Evolutionary conservation across 2,329 filamentous ascomycete genomes (phyloP), one percentile per base, ranked within the genome.

Genomic region (Cryphonectria parasitica): DNA sequence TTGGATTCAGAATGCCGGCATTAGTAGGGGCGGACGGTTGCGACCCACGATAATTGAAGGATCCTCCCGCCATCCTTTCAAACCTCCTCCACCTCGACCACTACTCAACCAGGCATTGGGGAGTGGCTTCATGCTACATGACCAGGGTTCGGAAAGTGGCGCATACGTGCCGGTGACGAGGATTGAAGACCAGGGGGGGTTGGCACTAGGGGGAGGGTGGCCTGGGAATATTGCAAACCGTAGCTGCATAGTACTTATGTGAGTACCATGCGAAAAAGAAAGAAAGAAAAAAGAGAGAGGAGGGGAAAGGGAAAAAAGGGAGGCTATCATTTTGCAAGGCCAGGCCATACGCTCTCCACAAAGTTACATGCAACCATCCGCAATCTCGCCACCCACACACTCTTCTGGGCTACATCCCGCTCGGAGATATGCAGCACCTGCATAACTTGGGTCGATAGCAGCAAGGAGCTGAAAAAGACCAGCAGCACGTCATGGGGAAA

Each of bases 31-130:
- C 25, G 34, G 11, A n/a, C n/a, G n/a, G 31, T 5, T 62, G 31
- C 34, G 60, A 22, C 60, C 34, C 61, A 45, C 61, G 36, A 62
- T 22, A 45, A 39, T 7, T 11, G 61, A 64, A 17, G 19, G n/a
- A 17, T 43, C 61, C 61, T 64, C 61, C 61, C 61, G 61, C 39
- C n/a, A 64, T 64, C 39, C 61, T 64, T 45, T 36, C 41, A 36
- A 17, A 10, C n/a, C 15, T 34, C 41, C 60, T 19, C 61, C 61
- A 64, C 61, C 60, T 60, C 56, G 56, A 22, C 56, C 25, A 34
- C 25, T 41, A 61, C 58, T 61, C 58, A 22, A 34, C 58, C 31
- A 61, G 34, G 58, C 31, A 61, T 61, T 15, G 31, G 17, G 31
- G 31, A 22, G 36, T 22, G 58, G 36, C 34, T 19, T 34, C 34